Conservation (phyloP, 2,329 filamentous ascomycete genomes). For the Penicillium sp. region DNA sequence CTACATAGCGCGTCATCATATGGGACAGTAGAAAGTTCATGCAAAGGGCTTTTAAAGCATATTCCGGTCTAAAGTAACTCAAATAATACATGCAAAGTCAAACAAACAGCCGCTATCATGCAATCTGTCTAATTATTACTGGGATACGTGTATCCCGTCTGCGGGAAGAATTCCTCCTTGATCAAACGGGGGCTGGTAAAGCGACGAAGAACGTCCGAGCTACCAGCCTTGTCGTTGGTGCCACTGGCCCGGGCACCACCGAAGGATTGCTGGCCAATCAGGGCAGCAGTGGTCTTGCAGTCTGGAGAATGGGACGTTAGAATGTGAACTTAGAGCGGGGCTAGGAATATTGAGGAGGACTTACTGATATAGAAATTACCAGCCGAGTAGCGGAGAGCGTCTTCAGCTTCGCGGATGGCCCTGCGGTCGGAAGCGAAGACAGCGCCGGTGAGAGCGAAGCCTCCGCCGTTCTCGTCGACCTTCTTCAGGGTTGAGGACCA, state of each 20-base stretch:
- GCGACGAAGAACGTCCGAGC: slow-evolving; percentile 59
- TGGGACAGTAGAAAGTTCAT: too few species aligned
- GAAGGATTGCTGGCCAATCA: slow-evolving; percentile 72
- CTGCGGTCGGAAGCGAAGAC: slow-evolving; percentile 42
- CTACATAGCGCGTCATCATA: not conserved
- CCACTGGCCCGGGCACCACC: slow-evolving; percentile 69
- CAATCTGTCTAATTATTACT: slow-evolving; percentile 54
- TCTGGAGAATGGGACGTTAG: slow-evolving; percentile 16
- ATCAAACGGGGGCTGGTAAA: slow-evolving; percentile 67
- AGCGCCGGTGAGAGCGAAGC: slow-evolving; percentile 42
- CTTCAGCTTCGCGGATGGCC: slow-evolving; percentile 39
- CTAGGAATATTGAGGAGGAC: slow-evolving; percentile 2
- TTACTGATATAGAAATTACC: slow-evolving; percentile 48
- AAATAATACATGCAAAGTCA: slow-evolving; percentile 1
- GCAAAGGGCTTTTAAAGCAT: slow-evolving; percentile 2
- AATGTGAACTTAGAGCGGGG: not conserved
- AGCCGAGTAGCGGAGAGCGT: slow-evolving; percentile 39
- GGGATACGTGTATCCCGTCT: slow-evolving; percentile 63
- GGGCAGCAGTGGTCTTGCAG: slow-evolving; percentile 62
- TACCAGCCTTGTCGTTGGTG: slow-evolving; percentile 72
- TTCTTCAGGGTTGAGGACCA: slow-evolving; percentile 59
- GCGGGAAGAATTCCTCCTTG: slow-evolving; percentile 71
- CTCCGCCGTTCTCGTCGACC: slow-evolving; percentile 36
- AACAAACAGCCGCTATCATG: not conserved
- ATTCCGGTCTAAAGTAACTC: not conserved